Percentiles rank a stretch among this genome's conserved stretches.
phyloP scores from a whole-genome alignment of 2,329 filamentous ascomycete genomes.

The Ophiostoma quercus region DNA sequence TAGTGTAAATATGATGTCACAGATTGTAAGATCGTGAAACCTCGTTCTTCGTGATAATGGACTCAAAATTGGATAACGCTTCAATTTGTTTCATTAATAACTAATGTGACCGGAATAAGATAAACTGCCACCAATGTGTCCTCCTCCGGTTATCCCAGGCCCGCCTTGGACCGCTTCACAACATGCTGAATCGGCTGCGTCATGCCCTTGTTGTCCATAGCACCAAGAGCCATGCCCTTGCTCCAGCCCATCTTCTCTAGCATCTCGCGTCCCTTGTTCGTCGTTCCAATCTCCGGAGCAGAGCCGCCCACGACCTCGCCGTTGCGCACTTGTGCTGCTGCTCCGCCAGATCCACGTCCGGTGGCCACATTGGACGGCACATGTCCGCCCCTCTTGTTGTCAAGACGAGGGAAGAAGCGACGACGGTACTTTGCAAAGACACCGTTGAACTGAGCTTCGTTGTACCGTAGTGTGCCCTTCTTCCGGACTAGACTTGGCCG shows the following conservation, averaged over 20 bases:
- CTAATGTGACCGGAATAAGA: background rate
- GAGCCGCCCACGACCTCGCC: constrained; percentile 83
- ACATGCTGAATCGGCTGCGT: constrained; percentile 78
- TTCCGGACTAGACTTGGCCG: constrained; percentile 76
- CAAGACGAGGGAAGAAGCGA: constrained; percentile 52
- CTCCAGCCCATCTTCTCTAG: constrained; percentile 98
- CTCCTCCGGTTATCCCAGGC: constrained; percentile 55
- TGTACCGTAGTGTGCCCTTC: constrained; percentile 56
- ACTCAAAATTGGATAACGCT: background rate
- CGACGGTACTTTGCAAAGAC: constrained; percentile 45
- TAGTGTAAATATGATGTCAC: background rate
- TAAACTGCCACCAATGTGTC: background rate
- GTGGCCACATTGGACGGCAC: constrained; percentile 22
- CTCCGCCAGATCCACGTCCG: constrained; percentile 32
- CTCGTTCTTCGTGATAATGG: background rate
- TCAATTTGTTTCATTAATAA: background rate
- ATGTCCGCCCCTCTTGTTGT: constrained; percentile 31
- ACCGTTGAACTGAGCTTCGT: constrained; percentile 50
- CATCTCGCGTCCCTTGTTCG: constrained; percentile 80
- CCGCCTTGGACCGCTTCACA: constrained; percentile 80
- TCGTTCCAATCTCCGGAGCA: constrained; percentile 74
- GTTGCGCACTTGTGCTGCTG: constrained; percentile 58
- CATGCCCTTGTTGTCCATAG: constrained; percentile 79
- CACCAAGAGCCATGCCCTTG: constrained; percentile 76
- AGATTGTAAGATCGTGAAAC: background rate